Base-by-base conservation (phyloP, 1,139 yeast genomes). In the Candida sanyaensis region DNA sequence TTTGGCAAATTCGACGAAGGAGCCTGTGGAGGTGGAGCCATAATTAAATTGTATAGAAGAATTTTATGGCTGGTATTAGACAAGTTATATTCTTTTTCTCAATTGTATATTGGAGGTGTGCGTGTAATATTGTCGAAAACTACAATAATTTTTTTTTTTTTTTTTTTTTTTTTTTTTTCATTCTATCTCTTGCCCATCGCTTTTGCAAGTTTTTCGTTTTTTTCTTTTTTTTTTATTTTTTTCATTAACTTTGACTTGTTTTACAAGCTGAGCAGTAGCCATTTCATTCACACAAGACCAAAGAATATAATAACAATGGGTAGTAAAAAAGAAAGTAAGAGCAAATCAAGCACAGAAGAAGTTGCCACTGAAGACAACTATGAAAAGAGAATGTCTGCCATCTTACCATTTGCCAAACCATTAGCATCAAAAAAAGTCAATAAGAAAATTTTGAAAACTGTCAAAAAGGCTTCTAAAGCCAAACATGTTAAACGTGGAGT, bases 401-500 rank as follows among this genome's bases (percentile, higher is more conserved):
- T 88, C 49, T 78, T 93, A 61, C 87, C 97, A 51, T 93, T 95
- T 69, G 97, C 99, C 48, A 77, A 85, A 63, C 99, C 99, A 53
- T 79, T 95, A 63, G 99, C 99, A 17, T 85, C 97, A 44, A 95
- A 95, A 77, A 95, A 95, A 71, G 76, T 92, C 67, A 95, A 93
- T 79, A 95, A 95, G 75, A 93, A 93, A 73, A 86, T 93, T 33
- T 81, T 95, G 63, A 95, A 95, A 75, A 89, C 96, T 41, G 96
- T 95, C 55, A 95, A 93, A 80, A 92, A 90, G 70, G 97, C 97
- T 9, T 90, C 98, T 49, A 93, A 93, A 75, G 96, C 97, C 56
- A 93, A 95, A 75, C 97, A 93, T 71, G 97, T 95, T 61, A 92
- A 91, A 77, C 83, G 99, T 72, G 99, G 99, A 65, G 99, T 93